Base-by-base conservation (phyloP, 805 yeast genomes). In the Groenewaldozyma tartarivorans region DNA sequence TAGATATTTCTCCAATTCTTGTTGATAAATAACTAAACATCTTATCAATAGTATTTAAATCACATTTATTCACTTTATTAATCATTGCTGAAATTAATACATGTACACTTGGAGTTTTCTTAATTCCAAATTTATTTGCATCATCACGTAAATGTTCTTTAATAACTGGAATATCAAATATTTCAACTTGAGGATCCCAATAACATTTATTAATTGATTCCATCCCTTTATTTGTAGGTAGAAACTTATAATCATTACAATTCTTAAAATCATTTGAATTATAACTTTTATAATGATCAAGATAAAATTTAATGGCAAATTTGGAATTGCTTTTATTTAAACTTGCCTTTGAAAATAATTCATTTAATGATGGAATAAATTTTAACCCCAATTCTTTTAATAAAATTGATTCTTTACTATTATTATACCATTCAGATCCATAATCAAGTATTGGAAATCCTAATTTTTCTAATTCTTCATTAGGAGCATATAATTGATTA, bases 61-160 rank as follows among this genome's bases (percentile, higher is more conserved):
- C 29, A 24, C 11, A 9, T 13, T 13, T 24, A 13, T 24, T 24
- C 11, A 13, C 29, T 7, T 17, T 26, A 11, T 36, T 17, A 5
- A 36, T 27, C 15, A 36, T 7, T 6, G 7, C 5, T 11, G 9
- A 5, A 3, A 58, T 30, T 4, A 63, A 41, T 5, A 11, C 20
- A 2, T 34, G 29, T 2, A 54, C 32, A 0, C 48, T 39, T 2
- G 69, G 67, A 11, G 49, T 41, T 20, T 37, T 33, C 7, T 32
- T 40, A 2, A 64, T 56, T 2, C 66, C 66, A 6, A 64, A 48
- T 20, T 52, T 49, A 47, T 54, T 48, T 4, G 58, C 59, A 20
- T 52, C 57, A 4, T 45, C 40, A 6, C 44, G 48, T 24, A 52
- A 41, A 11, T 36, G 35, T 4, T 42, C 43, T 1, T 41, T 40